Base-by-base conservation (phyloP, 2,329 filamentous ascomycete genomes). In the Apiospora arundinis region DNA sequence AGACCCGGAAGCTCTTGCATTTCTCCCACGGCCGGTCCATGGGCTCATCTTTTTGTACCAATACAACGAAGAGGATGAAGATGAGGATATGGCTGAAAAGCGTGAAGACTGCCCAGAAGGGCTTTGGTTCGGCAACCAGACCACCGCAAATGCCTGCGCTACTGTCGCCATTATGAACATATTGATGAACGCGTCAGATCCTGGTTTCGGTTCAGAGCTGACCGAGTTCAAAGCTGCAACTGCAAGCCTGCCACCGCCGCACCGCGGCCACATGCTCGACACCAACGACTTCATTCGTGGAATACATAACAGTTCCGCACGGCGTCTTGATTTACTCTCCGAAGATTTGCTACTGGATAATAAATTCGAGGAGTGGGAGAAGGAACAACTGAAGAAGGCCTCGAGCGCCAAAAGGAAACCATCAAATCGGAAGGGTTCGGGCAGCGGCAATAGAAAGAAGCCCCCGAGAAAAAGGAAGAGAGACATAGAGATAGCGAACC, bases 61-160 rank as follows among this genome's bases (percentile, higher is more conserved):
- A 72, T 97, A 88, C 74, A 78, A 90, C 75, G 86, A 88, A 42
- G 88, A 85, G 4, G 82, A 85, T 7, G 83, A 84, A 48, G 80
- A 84, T 69, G 81, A 89, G 44, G 81, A 89, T 44, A 86, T 90
- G 80, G 75, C 88, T 83, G 77, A 83, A 86, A 70, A 85, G 88
- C 73, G 84, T 83, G 63, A 86, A 80, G 71, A 74, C 73, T 91
- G 89, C 73, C 91, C 91, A 0, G 83, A 89, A 3, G 84, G 90
- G 42, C 85, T 98, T 23, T 99, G 96, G 95, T 98, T 98, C 80
- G 95, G 95, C 40, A 98, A 98, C 77, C 95, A 97, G 92, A 94
- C 93, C 0, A 92, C 91, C 0, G 87, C 89, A 70, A 97, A 97
- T 81, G 92, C 94, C 37, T 99, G 96, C 82, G 96, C 94, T 25